Evolutionary conservation across 805 yeast species (phyloP).

Genomic region (Metschnikowia chrysomelidarum): DNA sequence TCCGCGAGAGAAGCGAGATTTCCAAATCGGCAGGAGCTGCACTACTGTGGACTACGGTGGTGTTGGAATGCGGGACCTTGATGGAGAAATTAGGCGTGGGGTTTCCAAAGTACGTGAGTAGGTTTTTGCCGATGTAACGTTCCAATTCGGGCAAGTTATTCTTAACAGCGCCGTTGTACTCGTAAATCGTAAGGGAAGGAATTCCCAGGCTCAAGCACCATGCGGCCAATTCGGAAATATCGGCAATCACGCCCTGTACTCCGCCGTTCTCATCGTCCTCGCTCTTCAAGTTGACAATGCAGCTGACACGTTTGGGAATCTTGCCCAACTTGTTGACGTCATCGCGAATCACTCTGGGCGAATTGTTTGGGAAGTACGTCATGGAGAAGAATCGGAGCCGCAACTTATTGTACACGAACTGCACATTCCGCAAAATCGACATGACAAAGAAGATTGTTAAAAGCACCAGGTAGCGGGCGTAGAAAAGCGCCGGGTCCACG

Average conservation of each 20-base stretch:
- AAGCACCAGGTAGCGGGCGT: conserved; percentile 23
- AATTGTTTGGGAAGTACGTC: conserved; percentile 64
- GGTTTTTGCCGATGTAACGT: conserved; percentile 53
- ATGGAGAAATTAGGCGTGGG: conserved; percentile 62
- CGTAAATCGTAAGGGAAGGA: conserved; percentile 69
- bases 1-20: conserved; percentile 63
- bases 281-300: conserved; percentile 68
- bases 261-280: conserved; percentile 91
- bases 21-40: conserved; percentile 47
- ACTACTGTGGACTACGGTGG: conserved; percentile 30
- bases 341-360: conserved; percentile 83
- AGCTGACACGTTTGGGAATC: conserved; percentile 74
- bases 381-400: conserved; percentile 55
- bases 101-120: conserved; percentile 73
- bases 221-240: conserved; percentile 71
- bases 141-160: conserved; percentile 47
- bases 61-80: conserved; percentile 65
- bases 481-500: conserved; percentile 6
- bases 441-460: conserved; percentile 53
- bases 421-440: conserved; percentile 52
- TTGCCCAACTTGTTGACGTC: conserved; percentile 74
- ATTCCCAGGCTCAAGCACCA: conserved; percentile 95
- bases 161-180: conserved; percentile 63
- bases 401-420: conserved; percentile 50
- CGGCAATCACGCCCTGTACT: conserved; percentile 71